These are phyloP conservation scores for Caloboletus firmus DNA, from an alignment of 1,284 basidiomycete genomes.

Conservation along the genomic window DNA sequence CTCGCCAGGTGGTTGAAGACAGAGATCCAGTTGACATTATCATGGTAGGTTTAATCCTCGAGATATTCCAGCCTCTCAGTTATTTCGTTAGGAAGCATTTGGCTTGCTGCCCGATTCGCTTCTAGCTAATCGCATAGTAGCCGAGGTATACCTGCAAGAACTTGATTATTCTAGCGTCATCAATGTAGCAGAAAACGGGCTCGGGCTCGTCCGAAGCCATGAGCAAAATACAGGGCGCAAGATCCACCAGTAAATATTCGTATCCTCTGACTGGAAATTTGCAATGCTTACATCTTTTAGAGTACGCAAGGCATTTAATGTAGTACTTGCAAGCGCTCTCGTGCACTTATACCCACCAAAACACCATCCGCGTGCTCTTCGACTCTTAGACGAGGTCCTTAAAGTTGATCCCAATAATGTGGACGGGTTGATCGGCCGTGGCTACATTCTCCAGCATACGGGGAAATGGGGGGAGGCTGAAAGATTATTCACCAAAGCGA, in stretches of 20 bases:
- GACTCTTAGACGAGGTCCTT: slow-evolving; percentile 75
- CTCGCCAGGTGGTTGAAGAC: slow-evolving; percentile 37
- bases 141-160: slow-evolving; percentile 73
- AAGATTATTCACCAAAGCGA: slow-evolving; percentile 57
- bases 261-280: not conserved
- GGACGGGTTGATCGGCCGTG: slow-evolving; percentile 71
- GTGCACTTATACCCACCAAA: slow-evolving; percentile 89
- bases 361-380: slow-evolving; percentile 78
- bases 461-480: slow-evolving; percentile 73
- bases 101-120: slow-evolving; percentile 59
- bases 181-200: slow-evolving; percentile 67
- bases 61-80: not conserved
- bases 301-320: slow-evolving; percentile 60
- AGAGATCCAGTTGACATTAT: slow-evolving; percentile 52
- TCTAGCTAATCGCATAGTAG: slow-evolving; percentile 70
- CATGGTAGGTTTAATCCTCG: slow-evolving; percentile 42
- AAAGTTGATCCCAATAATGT: slow-evolving; percentile 61
- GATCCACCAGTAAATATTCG: slow-evolving; percentile 49
- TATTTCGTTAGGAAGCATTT: slow-evolving; percentile 55
- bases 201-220: slow-evolving; percentile 57
- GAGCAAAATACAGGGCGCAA: slow-evolving; percentile 62
- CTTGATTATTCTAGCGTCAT: slow-evolving; percentile 77
- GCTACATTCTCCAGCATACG: slow-evolving; percentile 68
- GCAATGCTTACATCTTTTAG: slow-evolving; percentile 37
- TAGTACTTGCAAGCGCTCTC: slow-evolving; percentile 68